Evolutionary conservation across 345 rosid species (phyloP).

Genomic region (Triadica sebifera): DNA sequence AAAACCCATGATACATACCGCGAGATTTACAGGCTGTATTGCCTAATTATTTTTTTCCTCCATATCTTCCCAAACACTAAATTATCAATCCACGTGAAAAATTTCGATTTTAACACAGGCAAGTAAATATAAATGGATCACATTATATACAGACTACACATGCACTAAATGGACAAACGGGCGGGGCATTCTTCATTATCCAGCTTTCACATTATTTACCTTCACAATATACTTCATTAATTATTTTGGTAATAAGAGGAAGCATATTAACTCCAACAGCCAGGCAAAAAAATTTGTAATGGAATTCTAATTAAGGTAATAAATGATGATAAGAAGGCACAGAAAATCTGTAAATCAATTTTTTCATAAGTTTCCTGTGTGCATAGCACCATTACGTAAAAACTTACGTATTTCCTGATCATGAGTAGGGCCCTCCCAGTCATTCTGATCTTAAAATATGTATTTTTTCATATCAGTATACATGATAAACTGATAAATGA

Average conservation of each 20-base stretch:
- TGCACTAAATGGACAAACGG: neutral
- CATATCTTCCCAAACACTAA: neutral
- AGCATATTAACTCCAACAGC: neutral
- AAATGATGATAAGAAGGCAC: neutral
- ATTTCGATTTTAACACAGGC: neutral
- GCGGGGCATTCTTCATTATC: neutral
- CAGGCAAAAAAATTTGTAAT: neutral
- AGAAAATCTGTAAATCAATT: neutral
- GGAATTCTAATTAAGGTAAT: neutral
- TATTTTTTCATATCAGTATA: neutral
- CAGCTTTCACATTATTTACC: slow-evolving; percentile 1
- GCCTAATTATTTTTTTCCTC: neutral
- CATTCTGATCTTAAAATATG: neutral
- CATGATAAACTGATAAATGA: neutral
- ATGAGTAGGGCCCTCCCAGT: neutral
- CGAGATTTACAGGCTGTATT: neutral
- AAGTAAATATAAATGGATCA: neutral
- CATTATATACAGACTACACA: neutral
- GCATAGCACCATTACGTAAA: neutral
- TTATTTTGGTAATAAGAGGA: neutral
- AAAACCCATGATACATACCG: neutral
- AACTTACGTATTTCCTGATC: too few relatives aligned
- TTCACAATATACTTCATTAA: neutral
- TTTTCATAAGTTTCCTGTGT: neutral
- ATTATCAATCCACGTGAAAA: neutral